Percentiles rank a stretch among this genome's conserved stretches.
Conservation (phyloP, 306 rosid genomes). For the Canavalia gladiata region DNA sequence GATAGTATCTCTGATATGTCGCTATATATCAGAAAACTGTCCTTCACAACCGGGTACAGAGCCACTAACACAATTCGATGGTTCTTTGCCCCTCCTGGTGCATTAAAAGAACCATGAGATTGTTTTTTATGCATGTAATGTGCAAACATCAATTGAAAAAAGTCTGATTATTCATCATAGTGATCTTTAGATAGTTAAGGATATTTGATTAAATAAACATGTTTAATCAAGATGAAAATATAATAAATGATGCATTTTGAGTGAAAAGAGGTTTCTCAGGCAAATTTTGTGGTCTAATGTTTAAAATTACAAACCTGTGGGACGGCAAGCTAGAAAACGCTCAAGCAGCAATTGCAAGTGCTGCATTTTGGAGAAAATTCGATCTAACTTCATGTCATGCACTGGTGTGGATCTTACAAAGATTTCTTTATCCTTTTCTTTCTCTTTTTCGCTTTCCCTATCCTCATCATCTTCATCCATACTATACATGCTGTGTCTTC, state of each 20-base stretch:
- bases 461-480: slow-evolving; percentile 65
- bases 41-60: slow-evolving; percentile 74
- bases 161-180: not conserved
- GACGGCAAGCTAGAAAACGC: slow-evolving; percentile 90
- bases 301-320: slow-evolving; percentile 72
- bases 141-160: not conserved
- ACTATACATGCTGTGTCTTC: slow-evolving; percentile 63
- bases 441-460: slow-evolving; percentile 36
- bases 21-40: slow-evolving; percentile 76
- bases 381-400: slow-evolving; percentile 69
- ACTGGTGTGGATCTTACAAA: slow-evolving; percentile 66
- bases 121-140: slow-evolving; percentile 18
- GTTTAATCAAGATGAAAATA: slow-evolving; percentile 2
- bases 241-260: not conserved
- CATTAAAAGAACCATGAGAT: slow-evolving; percentile 42
- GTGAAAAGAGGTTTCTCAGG: not conserved
- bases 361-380: slow-evolving; percentile 72
- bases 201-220: slow-evolving; percentile 6
- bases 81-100: slow-evolving; percentile 76
- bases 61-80: slow-evolving; percentile 82
- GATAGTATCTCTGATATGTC: slow-evolving; percentile 74
- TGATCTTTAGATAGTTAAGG: not conserved
- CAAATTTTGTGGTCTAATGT: not conserved
- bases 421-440: slow-evolving; percentile 12
- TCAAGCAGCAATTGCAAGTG: slow-evolving; percentile 89